A percentile compares a stretch with the other conserved stretches of the same genome.
These are phyloP conservation scores for Aeschynomene evenia DNA, from an alignment of 306 rosid species.

Conservation along the genomic window DNA sequence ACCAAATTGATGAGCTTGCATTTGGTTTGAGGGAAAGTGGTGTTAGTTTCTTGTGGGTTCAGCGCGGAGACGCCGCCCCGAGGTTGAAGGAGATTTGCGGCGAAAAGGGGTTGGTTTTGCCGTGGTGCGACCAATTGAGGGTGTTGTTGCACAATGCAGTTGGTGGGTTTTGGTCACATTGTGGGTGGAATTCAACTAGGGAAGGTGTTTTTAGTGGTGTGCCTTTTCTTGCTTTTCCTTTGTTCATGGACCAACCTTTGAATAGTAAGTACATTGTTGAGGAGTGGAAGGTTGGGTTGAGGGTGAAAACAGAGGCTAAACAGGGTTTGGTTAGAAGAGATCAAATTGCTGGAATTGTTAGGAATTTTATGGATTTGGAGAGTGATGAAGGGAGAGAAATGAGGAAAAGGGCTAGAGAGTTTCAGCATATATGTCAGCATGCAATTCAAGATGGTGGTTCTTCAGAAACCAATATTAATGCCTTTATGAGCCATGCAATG, in stretches of 20 bases:
- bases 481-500: slow-evolving; percentile 29
- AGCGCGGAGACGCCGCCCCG: not conserved
- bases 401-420: slow-evolving; percentile 41
- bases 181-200: slow-evolving; percentile 64
- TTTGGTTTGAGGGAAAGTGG: slow-evolving; percentile 35
- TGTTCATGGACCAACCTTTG: slow-evolving; percentile 40
- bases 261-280: slow-evolving; percentile 44
- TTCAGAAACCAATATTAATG: slow-evolving; percentile 27
- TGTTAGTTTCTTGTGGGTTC: slow-evolving; percentile 50
- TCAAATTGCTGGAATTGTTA: slow-evolving; percentile 42
- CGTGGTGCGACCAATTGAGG: slow-evolving; percentile 61
- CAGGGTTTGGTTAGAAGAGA: slow-evolving; percentile 35
- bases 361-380: slow-evolving; percentile 46
- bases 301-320: slow-evolving; percentile 34
- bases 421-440: slow-evolving; percentile 26
- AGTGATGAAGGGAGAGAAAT: slow-evolving; percentile 34
- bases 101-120: slow-evolving; percentile 42
- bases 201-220: slow-evolving; percentile 56
- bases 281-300: slow-evolving; percentile 66
- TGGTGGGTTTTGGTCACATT: slow-evolving; percentile 63
- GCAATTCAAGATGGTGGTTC: slow-evolving; percentile 49
- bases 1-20: slow-evolving; percentile 49
- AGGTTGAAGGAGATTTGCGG: slow-evolving; percentile 42
- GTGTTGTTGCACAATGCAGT: slow-evolving; percentile 49
- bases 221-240: slow-evolving; percentile 50